These are phyloP conservation scores for Physocladia obscura DNA, from an alignment of 192 early-diverging fungal genomes.

Conservation along the genomic window DNA sequence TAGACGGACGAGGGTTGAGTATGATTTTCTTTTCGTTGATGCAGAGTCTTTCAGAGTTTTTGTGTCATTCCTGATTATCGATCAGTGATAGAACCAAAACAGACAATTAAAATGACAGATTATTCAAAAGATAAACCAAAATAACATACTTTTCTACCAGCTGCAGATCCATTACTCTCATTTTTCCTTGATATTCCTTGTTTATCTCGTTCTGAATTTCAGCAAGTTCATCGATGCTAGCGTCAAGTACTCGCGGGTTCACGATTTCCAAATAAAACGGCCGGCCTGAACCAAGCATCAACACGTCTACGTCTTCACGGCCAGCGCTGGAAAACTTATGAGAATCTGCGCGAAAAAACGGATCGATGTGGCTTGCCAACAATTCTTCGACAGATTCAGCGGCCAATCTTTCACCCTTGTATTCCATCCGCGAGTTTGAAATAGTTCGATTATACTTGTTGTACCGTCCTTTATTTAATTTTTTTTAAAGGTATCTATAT, in stretches of 20 bases:
- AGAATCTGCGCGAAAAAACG: conserved; percentile 31
- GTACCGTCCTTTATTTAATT: conserved; percentile 38
- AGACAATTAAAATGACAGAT: neutral
- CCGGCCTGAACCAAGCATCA: conserved; percentile 88
- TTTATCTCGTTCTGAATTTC: conserved; percentile 43
- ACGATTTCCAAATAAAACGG: conserved; percentile 89
- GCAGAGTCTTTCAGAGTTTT: conserved; percentile 45
- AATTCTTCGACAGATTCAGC: conserved; percentile 80
- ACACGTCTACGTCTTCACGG: conserved; percentile 90
- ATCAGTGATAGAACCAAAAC: neutral
- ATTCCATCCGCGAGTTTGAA: conserved; percentile 83
- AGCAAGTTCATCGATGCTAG: conserved; percentile 23
- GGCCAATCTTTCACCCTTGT: conserved; percentile 66
- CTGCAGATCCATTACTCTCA: conserved; percentile 39
- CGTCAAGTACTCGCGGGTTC: conserved; percentile 62
- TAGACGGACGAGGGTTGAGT: conserved; percentile 38
- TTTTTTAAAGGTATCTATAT: neutral
- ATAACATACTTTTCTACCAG: conserved; percentile 35
- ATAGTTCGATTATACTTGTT: conserved; percentile 54
- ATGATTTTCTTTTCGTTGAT: conserved; percentile 49
- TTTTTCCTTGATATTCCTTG: conserved; percentile 27
- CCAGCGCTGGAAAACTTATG: conserved; percentile 84
- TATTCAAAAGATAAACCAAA: conserved; percentile 1
- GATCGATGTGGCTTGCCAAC: conserved; percentile 24
- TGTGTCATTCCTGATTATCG: conserved; percentile 32